phyloP scores from a whole-genome alignment of 2,329 filamentous ascomycete species.

The Ceratocystis huliohia region DNA sequence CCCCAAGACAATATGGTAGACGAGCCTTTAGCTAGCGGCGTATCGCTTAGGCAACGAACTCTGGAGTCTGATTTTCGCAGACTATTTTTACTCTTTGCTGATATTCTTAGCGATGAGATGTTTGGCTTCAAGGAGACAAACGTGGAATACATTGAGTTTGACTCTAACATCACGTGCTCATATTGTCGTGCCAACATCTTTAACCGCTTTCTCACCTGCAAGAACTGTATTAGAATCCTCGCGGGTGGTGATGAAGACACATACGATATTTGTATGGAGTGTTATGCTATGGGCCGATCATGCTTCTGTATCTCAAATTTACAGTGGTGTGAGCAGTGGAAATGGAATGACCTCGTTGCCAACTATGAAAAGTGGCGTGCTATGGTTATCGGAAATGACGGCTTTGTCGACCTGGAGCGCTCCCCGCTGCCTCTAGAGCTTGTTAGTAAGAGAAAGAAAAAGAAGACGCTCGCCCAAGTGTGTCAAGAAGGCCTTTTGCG shows the following conservation, averaged over 20 bases:
- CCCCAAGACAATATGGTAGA: conserved; percentile 40
- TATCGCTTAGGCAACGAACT: conserved; percentile 45
- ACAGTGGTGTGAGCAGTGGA: conserved; percentile 86
- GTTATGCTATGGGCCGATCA: conserved; percentile 91
- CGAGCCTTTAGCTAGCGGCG: conserved; percentile 32
- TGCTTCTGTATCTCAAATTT: conserved; percentile 78
- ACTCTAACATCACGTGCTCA: conserved; percentile 86
- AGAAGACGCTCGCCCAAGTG: conserved; percentile 79
- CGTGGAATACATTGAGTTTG: conserved; percentile 66
- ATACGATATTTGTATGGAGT: conserved; percentile 97
- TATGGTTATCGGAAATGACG: conserved; percentile 62
- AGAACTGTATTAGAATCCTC: conserved; percentile 59
- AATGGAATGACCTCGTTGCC: conserved; percentile 62
- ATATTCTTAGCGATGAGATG: conserved; percentile 73
- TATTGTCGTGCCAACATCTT: conserved; percentile 96
- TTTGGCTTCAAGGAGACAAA: conserved; percentile 61
- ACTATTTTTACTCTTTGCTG: conserved; percentile 65
- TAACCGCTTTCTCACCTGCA: conserved; percentile 90
- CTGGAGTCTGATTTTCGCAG: conserved; percentile 72
- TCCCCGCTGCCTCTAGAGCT: conserved; percentile 60
- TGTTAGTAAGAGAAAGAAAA: conserved; percentile 52
- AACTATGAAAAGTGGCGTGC: conserved; percentile 75
- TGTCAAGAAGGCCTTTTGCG: conserved; percentile 76
- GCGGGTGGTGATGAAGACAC: conserved; percentile 61
- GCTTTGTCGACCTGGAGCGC: conserved; percentile 48